Percentiles rank a stretch among this genome's conserved stretches.
Conservation (phyloP, 1,284 basidiomycete genomes). For the Pterula multifida region DNA sequence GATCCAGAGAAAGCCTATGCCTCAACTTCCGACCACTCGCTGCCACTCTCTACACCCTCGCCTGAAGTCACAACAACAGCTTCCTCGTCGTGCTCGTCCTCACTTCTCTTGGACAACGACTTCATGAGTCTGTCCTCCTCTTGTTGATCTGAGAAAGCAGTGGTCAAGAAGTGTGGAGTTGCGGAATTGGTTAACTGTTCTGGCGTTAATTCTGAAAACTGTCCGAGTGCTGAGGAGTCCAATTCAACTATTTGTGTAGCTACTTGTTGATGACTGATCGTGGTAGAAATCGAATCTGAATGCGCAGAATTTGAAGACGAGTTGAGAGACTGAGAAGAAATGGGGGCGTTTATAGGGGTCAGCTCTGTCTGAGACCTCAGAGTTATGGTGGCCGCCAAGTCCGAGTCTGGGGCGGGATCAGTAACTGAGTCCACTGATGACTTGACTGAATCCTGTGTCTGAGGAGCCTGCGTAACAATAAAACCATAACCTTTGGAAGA, state of each 20-base stretch:
- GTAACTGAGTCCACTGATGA: neutral
- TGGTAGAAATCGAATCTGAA: neutral
- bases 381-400: neutral
- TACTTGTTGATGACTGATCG: neutral
- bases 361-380: neutral
- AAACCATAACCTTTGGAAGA: too few species aligned
- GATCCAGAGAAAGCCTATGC: slow-evolving; percentile 6
- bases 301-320: neutral
- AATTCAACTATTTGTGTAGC: too few species aligned
- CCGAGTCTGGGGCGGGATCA: neutral
- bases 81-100: neutral
- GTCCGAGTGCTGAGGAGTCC: too few species aligned
- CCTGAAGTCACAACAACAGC: neutral
- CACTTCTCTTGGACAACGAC: neutral
- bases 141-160: neutral
- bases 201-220: neutral
- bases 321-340: neutral
- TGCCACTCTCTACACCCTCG: slow-evolving; percentile 8
- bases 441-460: neutral
- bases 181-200: neutral
- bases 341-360: too few species aligned
- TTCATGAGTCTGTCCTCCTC: neutral
- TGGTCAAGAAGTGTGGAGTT: neutral
- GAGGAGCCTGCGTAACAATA: too few species aligned
- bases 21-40: slow-evolving; percentile 13